Evolutionary conservation across 768 basidiomycete genomes (phyloP).

Genomic region (Chalciporus pseudorubinellus): DNA sequence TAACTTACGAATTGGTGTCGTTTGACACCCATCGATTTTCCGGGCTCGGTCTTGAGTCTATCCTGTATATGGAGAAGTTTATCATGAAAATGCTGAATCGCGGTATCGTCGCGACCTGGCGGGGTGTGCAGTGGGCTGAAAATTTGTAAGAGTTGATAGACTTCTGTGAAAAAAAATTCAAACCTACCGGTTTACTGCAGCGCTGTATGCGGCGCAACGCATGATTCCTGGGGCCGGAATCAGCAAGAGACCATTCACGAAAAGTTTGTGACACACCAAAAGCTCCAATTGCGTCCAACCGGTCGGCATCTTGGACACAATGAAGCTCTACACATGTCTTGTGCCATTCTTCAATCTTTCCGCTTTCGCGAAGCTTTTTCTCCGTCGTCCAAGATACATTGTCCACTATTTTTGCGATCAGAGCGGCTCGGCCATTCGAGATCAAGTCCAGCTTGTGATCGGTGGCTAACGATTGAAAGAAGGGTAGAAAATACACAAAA

Average conservation of each 20-base stretch:
- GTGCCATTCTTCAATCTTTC: conserved; percentile 66
- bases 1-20: conserved; percentile 66
- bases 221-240: conserved; percentile 46
- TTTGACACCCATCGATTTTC: conserved; percentile 62
- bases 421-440: conserved; percentile 54
- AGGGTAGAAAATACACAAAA: conserved; percentile 66
- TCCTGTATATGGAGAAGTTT: conserved; percentile 76
- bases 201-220: conserved; percentile 66
- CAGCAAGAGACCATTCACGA: background rate
- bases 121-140: conserved; percentile 46
- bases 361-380: conserved; percentile 56
- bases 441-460: conserved; percentile 54
- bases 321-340: conserved; percentile 70
- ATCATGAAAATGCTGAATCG: conserved; percentile 83
- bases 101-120: conserved; percentile 49
- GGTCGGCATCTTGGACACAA: conserved; percentile 79
- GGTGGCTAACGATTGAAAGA: conserved; percentile 48
- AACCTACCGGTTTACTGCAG: conserved; percentile 48
- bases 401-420: conserved; percentile 62
- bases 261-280: conserved; percentile 48
- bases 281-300: conserved; percentile 79
- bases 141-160: background rate
- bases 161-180: background rate
- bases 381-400: conserved; percentile 88
- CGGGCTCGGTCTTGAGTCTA: conserved; percentile 74